Evolutionary conservation across 192 early-diverging fungal genomes (phyloP).

Genomic region (Gigaspora rosea): DNA sequence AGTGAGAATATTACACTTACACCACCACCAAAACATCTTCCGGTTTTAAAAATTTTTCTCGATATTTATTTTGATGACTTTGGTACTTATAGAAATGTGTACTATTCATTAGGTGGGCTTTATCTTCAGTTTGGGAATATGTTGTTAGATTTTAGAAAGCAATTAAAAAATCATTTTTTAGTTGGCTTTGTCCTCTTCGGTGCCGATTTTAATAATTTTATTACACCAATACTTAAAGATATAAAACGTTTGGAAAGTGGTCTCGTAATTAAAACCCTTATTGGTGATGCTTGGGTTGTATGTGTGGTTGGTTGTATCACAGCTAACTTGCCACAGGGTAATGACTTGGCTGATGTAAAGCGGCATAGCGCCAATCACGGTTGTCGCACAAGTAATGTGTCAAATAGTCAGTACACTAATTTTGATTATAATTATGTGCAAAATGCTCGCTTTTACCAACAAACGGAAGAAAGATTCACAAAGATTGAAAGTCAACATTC

Average conservation of each 20-base stretch:
- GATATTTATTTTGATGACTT: conserved; percentile 25
- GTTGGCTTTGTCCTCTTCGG: conserved; percentile 1
- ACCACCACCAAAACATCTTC: neutral
- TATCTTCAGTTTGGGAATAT: conserved; percentile 26
- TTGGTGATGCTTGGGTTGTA: neutral
- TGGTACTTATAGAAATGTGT: conserved; percentile 6
- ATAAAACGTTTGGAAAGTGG: neutral
- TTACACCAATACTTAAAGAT: neutral
- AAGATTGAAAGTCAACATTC: no score
- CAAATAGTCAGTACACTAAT: no score
- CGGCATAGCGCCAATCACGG: no score
- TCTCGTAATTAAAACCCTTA: neutral
- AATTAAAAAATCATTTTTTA: conserved; percentile 17
- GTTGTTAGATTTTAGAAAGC: neutral
- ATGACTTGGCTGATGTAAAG: no score
- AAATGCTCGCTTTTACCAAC: no score
- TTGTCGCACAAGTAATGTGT: no score
- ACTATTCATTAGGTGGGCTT: neutral
- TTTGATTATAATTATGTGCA: no score
- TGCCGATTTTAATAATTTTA: neutral
- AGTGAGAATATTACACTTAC: neutral
- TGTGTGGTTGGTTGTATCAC: no score
- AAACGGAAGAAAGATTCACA: no score
- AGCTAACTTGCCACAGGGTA: no score
- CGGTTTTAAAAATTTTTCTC: neutral